Conservation (phyloP, 306 rosid species). For the Cucumis melo region DNA sequence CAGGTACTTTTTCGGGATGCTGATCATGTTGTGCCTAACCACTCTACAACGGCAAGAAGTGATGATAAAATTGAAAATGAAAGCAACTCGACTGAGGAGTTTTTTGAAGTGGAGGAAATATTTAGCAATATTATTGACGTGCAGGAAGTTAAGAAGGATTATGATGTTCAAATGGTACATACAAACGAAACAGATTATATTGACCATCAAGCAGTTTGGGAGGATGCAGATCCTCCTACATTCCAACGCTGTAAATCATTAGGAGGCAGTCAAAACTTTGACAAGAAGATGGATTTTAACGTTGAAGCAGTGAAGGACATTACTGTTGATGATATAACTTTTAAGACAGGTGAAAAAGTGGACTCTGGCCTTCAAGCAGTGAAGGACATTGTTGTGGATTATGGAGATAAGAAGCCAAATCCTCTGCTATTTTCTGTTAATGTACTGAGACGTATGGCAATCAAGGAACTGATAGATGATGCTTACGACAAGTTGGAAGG, state of each 20-base stretch:
- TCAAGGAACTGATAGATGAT: slow-evolving; percentile 44
- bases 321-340: slow-evolving; percentile 70
- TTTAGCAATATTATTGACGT: slow-evolving; percentile 70
- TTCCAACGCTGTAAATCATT: slow-evolving; percentile 65
- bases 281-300: slow-evolving; percentile 29
- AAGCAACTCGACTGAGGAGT: slow-evolving; percentile 86
- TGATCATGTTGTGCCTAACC: slow-evolving; percentile 73
- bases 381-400: slow-evolving; percentile 82
- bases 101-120: slow-evolving; percentile 93
- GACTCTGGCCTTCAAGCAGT: slow-evolving; percentile 46
- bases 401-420: slow-evolving; percentile 51
- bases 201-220: slow-evolving; percentile 44
- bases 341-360: slow-evolving; percentile 36
- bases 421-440: slow-evolving; percentile 20
- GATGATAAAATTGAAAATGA: slow-evolving; percentile 63
- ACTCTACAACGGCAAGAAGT: slow-evolving; percentile 39
- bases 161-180: slow-evolving; percentile 28
- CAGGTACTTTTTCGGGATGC: slow-evolving; percentile 91
- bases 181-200: slow-evolving; percentile 18
- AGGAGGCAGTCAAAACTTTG: slow-evolving; percentile 46
- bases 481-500: slow-evolving; percentile 21
- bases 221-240: slow-evolving; percentile 48
- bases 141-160: slow-evolving; percentile 48
- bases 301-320: slow-evolving; percentile 72
- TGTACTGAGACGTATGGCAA: slow-evolving; percentile 26